Evolutionary conservation across 208 protist genomes (phyloP).

Genomic region (Crithidia fasciculata): DNA sequence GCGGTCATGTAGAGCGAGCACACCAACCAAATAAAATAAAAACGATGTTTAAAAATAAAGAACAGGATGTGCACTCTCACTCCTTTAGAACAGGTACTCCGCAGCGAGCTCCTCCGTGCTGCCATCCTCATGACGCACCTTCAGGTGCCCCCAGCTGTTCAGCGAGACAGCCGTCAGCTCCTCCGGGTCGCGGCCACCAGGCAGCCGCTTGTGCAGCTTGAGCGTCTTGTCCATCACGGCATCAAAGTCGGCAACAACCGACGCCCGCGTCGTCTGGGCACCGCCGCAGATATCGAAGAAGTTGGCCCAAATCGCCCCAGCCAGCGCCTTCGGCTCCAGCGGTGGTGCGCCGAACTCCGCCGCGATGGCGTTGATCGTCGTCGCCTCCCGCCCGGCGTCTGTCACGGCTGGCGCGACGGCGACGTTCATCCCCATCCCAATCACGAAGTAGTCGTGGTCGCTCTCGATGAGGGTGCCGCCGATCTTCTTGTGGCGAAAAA

Average conservation of each 20-base stretch:
- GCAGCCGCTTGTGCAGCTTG: slow-evolving; percentile 46
- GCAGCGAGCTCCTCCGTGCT: slow-evolving; percentile 50
- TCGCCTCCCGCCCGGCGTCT: slow-evolving; percentile 51
- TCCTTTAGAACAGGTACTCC: slow-evolving; percentile 70
- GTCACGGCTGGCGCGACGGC: slow-evolving; percentile 44
- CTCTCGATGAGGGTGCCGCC: slow-evolving; percentile 68
- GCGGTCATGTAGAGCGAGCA: too few relatives aligned
- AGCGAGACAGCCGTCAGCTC: slow-evolving; percentile 50
- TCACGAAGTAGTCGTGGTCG: slow-evolving; percentile 36
- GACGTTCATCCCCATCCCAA: slow-evolving; percentile 82
- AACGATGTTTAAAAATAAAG: background rate
- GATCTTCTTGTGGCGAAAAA: slow-evolving; percentile 68
- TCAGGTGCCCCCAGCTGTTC: slow-evolving; percentile 70
- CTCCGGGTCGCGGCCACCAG: slow-evolving; percentile 43
- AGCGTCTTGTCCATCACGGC: slow-evolving; percentile 50
- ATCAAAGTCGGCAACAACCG: slow-evolving; percentile 54
- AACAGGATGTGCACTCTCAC: background rate
- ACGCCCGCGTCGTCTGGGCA: slow-evolving; percentile 17
- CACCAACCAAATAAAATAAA: slow-evolving; percentile 4
- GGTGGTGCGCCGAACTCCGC: slow-evolving; percentile 23
- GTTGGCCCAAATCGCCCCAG: slow-evolving; percentile 43
- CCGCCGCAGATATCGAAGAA: slow-evolving; percentile 44
- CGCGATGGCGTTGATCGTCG: slow-evolving; percentile 42
- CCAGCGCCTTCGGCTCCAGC: slow-evolving; percentile 29
- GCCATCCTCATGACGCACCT: slow-evolving; percentile 45